Conservation (phyloP, 176 grass and related monocot genomes). For the Carex cristatella region DNA sequence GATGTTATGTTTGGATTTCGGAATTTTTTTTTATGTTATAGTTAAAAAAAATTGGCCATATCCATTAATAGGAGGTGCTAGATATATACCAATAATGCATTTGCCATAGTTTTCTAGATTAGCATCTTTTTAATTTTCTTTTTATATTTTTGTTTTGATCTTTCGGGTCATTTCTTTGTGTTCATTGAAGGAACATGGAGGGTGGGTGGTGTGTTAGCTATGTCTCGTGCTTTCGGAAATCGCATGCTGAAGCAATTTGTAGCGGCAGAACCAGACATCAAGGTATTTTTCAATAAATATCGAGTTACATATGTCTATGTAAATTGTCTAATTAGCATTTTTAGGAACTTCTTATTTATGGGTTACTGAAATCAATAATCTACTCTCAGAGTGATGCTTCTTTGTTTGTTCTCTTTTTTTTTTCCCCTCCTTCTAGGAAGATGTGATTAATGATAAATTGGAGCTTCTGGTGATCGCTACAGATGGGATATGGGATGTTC, state of each 20-base stretch:
- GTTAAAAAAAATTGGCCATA: background rate
- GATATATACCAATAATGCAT: background rate
- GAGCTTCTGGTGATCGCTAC: conserved; percentile 90
- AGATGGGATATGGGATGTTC: conserved; percentile 89
- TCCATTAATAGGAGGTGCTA: background rate
- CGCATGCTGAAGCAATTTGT: conserved; percentile 76
- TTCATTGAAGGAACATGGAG: conserved; percentile 76
- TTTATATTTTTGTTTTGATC: conserved; percentile 23
- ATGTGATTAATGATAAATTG: conserved; percentile 52
- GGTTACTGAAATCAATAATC: background rate
- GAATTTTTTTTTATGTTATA: too few relatives aligned
- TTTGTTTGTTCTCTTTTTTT: background rate
- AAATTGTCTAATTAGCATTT: background rate
- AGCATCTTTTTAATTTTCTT: conserved; percentile 8
- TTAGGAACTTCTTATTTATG: background rate
- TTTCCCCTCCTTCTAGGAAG: conserved; percentile 37
- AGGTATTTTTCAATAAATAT: conserved; percentile 42
- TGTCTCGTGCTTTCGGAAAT: conserved; percentile 94
- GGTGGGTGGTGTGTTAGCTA: conserved; percentile 79
- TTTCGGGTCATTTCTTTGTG: conserved; percentile 8
- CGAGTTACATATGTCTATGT: conserved; percentile 7
- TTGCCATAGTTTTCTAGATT: conserved; percentile 17
- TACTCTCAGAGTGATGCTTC: background rate
- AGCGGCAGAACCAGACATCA: conserved; percentile 85
- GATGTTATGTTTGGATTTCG: too few relatives aligned